Base-by-base conservation (phyloP, 2,329 filamentous ascomycete genomes). In the Trichoderma sp. region DNA sequence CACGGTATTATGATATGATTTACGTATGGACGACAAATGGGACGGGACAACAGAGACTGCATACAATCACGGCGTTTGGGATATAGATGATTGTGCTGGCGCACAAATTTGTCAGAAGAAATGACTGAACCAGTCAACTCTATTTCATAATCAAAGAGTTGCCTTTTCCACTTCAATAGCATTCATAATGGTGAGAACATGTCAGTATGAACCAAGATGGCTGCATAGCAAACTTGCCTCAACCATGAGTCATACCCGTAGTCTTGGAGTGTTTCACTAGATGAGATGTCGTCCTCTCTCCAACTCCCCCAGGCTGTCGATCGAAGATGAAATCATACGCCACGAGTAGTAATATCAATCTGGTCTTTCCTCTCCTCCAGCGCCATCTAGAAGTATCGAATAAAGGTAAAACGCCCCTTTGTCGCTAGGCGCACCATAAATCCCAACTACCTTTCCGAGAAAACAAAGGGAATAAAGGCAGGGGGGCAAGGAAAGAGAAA, bases 321-420 rank as follows among this genome's bases (percentile, higher is more conserved):
- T 36, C 14, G 6, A 36, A 21, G 12, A 14, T 7, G 15, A 60
- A 58, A 32, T 21, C 18, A 14, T 36, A 24, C 15, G n/a, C 39
- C 56, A 36, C 28, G n/a, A 53, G 14, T 21, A 34, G 57, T 34
- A 61, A 26, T 53, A 62, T 61, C 66, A 70, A 62, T 61, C 47
- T 70, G 28, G 36, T 62, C 66, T 32, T 18, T 61, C 11, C n/a
- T 12, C 36, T 24, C 43, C 26, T 21, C 58, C 43, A 24, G 39
- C 26, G 26, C 69, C 69, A 60, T 66, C 69, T 66, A 71, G 26
- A 58, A 60, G 36, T 65, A 34, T 71, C 34, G 5, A 65, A 66
- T 39, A 14, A 66, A 71, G 51, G 69, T 53, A 43, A 60, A 72
- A 72, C 70, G 57, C 63, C 64, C 64, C 56, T 39, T 63, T 28